Conservation (phyloP, 805 yeast species). For the Nadsonia fulvescens region DNA sequence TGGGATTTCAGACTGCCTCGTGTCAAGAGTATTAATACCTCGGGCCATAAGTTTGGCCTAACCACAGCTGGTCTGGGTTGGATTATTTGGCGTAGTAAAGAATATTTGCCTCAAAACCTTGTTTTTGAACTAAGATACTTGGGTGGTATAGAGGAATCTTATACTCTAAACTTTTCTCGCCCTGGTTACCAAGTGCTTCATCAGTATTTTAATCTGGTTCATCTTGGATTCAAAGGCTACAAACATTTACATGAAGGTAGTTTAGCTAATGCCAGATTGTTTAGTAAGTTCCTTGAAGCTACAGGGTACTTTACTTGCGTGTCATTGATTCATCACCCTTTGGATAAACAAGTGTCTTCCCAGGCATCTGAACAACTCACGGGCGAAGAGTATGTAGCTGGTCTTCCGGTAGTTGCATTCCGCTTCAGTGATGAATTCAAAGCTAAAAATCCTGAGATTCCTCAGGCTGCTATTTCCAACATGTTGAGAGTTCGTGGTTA, state of each 20-base stretch:
- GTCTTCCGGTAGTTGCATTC: conserved; percentile 83
- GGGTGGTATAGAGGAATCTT: conserved; percentile 80
- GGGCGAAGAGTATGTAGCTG: conserved; percentile 43
- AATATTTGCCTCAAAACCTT: conserved; percentile 49
- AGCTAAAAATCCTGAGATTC: conserved; percentile 54
- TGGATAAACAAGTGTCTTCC: conserved; percentile 9
- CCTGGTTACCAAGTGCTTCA: conserved; percentile 84
- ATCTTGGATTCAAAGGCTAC: conserved; percentile 60
- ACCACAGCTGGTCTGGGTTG: conserved; percentile 87
- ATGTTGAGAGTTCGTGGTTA: conserved; percentile 65
- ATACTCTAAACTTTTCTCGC: conserved; percentile 73
- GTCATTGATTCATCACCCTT: conserved; percentile 56
- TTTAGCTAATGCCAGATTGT: conserved; percentile 53
- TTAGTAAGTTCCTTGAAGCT: conserved; percentile 40
- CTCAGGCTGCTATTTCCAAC: conserved; percentile 58
- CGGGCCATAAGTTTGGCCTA: conserved; percentile 87
- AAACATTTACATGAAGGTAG: conserved; percentile 40
- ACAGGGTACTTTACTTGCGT: conserved; percentile 53
- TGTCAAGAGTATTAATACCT: conserved; percentile 71
- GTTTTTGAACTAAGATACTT: conserved; percentile 66
- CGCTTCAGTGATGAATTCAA: conserved; percentile 43
- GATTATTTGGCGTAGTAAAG: conserved; percentile 62
- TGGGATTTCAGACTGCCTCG: conserved; percentile 76
- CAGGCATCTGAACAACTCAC: conserved; percentile 15
- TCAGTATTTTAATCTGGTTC: conserved; percentile 67